phyloP scores from a whole-genome alignment of 1,284 basidiomycete genomes.

The Tilletia walkeri region DNA sequence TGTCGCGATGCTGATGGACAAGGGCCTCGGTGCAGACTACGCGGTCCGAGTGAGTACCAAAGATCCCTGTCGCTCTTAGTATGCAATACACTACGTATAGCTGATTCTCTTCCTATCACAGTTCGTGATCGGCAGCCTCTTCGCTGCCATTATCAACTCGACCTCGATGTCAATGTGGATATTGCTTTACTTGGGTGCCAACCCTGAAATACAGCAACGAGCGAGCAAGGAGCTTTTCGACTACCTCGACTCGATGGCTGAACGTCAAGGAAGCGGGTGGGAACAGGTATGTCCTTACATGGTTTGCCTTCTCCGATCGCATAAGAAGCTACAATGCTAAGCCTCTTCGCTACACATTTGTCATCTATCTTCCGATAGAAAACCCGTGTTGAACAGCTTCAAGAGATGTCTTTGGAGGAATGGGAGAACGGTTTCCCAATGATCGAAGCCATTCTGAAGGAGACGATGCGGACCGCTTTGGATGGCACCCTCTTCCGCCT shows the following conservation, averaged over 20 bases:
- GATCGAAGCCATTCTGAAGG: constrained; percentile 29
- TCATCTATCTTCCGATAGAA: constrained; percentile 15
- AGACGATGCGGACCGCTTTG: constrained; percentile 35
- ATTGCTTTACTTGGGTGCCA: constrained; percentile 27
- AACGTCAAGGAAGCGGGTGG: constrained; percentile 30
- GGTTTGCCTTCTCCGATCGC: neutral
- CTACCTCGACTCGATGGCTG: constrained; percentile 26
- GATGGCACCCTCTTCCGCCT: constrained; percentile 34
- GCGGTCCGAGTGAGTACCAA: constrained; percentile 24
- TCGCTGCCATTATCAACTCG: constrained; percentile 44
- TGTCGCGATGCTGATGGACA: constrained; percentile 34
- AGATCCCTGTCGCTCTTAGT: too few species aligned
- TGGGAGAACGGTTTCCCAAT: constrained; percentile 31
- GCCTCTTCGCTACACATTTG: constrained; percentile 22
- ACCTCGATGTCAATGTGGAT: constrained; percentile 31
- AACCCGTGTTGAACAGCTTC: constrained; percentile 4
- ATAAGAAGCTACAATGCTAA: neutral
- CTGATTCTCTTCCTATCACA: too few species aligned
- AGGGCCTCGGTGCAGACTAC: constrained; percentile 20
- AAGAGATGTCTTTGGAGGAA: constrained; percentile 20
- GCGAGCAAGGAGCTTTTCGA: constrained; percentile 29
- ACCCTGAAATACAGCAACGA: constrained; percentile 20
- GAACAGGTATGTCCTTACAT: constrained; percentile 16
- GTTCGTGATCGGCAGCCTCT: constrained; percentile 34
- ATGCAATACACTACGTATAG: too few species aligned